phyloP scores from a whole-genome alignment of 495 filamentous ascomycete genomes.

The Aspergillus avenaceus region DNA sequence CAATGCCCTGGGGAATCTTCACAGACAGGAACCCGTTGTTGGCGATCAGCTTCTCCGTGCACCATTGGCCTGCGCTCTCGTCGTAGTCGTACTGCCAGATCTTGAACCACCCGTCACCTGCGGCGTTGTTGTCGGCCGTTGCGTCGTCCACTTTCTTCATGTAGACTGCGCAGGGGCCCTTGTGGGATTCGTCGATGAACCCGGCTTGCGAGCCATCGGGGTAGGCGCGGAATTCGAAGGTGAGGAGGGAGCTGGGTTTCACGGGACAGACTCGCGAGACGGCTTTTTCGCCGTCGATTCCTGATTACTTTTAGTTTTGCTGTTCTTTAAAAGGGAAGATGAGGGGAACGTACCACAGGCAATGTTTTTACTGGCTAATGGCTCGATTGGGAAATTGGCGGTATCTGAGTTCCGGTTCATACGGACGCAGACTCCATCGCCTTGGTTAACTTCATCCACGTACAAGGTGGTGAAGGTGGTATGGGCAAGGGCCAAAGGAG shows the following conservation, averaged over 20 bases:
- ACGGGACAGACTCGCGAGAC: slow-evolving; percentile 57
- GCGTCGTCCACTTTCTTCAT: slow-evolving; percentile 58
- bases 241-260: slow-evolving; percentile 49
- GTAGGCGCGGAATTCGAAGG: slow-evolving; percentile 59
- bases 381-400: slow-evolving; percentile 46
- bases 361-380: slow-evolving; percentile 56
- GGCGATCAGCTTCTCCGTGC: slow-evolving; percentile 61
- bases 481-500: slow-evolving; percentile 34
- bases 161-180: slow-evolving; percentile 70
- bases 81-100: slow-evolving; percentile 67
- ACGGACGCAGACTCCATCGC: slow-evolving; percentile 66
- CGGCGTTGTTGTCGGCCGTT: slow-evolving; percentile 35
- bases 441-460: slow-evolving; percentile 60
- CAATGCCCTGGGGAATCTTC: slow-evolving; percentile 54
- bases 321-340: neutral
- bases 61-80: slow-evolving; percentile 50
- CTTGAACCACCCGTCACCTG: slow-evolving; percentile 76
- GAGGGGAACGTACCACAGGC: slow-evolving; percentile 56
- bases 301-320: slow-evolving; percentile 26
- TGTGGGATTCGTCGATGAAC: slow-evolving; percentile 57
- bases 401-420: slow-evolving; percentile 48
- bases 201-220: slow-evolving; percentile 52
- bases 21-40: slow-evolving; percentile 61
- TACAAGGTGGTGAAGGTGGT: slow-evolving; percentile 65
- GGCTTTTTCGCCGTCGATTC: slow-evolving; percentile 49